A percentile compares a stretch with the other conserved stretches of the same genome.
These are phyloP conservation scores for Sporisorium iseilematis-ciliati DNA, from an alignment of 1,284 basidiomycete genomes.

Conservation along the genomic window DNA sequence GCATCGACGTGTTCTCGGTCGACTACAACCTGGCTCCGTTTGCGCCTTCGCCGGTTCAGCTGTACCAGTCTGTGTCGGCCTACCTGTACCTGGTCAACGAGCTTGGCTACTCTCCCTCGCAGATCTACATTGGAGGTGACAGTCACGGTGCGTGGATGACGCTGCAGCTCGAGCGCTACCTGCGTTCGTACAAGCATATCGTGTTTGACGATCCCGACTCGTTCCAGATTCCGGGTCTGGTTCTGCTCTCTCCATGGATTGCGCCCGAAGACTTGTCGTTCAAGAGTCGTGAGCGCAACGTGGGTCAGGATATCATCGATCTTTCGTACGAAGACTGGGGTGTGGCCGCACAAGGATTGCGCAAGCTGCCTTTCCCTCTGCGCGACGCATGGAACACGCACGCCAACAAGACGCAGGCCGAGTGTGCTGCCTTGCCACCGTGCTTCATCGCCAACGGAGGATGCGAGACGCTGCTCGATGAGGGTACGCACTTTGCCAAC, in stretches of 20 bases:
- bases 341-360: constrained; percentile 36
- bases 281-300: constrained; percentile 47
- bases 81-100: constrained; percentile 61
- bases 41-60: constrained; percentile 58
- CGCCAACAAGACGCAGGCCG: constrained; percentile 37
- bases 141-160: constrained; percentile 61
- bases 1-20: constrained; percentile 66
- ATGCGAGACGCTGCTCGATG: constrained; percentile 45
- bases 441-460: constrained; percentile 52
- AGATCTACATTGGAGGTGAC: constrained; percentile 67
- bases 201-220: constrained; percentile 27
- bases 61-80: constrained; percentile 60
- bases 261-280: constrained; percentile 44
- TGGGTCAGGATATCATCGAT: constrained; percentile 55
- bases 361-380: constrained; percentile 31
- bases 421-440: constrained; percentile 38
- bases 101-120: constrained; percentile 59
- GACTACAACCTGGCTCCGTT: constrained; percentile 67
- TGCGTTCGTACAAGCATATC: constrained; percentile 57
- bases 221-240: constrained; percentile 47
- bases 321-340: constrained; percentile 60
- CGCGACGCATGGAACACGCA: constrained; percentile 51
- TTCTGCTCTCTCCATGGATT: constrained; percentile 60
- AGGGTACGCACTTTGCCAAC: constrained; percentile 52
- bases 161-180: constrained; percentile 61